These are phyloP conservation scores for Clonostachys rosea DNA, from an alignment of 2,329 filamentous ascomycete genomes.

Conservation along the genomic window DNA sequence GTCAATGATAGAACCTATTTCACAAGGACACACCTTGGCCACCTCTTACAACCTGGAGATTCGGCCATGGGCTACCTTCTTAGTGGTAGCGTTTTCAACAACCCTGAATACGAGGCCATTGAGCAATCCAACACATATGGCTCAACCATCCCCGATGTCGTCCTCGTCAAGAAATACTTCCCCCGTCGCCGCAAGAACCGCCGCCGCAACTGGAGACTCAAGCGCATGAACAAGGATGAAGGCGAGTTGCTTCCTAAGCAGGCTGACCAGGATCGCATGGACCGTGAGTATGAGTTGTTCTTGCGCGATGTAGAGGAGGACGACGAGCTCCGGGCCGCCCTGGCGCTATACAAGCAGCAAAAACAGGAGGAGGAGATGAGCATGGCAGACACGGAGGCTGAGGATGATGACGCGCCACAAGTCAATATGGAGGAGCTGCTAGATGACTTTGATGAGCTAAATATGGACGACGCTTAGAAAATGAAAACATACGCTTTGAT, in stretches of 20 bases:
- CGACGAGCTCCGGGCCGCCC: slow-evolving; percentile 74
- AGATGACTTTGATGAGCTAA: slow-evolving; percentile 90
- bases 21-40: slow-evolving; percentile 83
- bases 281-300: slow-evolving; percentile 96
- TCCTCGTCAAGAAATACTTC: slow-evolving; percentile 97
- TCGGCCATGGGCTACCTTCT: slow-evolving; percentile 93
- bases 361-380: slow-evolving; percentile 61
- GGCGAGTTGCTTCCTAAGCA: slow-evolving; percentile 83
- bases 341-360: slow-evolving; percentile 78
- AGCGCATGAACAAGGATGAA: slow-evolving; percentile 88
- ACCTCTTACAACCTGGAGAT: slow-evolving; percentile 81
- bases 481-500: slow-evolving; percentile 2
- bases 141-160: slow-evolving; percentile 80
- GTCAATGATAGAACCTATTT: slow-evolving; percentile 85
- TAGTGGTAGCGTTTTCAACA: slow-evolving; percentile 89
- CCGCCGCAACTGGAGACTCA: slow-evolving; percentile 87
- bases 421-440: slow-evolving; percentile 79
- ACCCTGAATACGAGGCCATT: slow-evolving; percentile 75
- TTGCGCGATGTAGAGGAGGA: slow-evolving; percentile 96
- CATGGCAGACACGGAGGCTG: slow-evolving; percentile 57
- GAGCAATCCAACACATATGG: slow-evolving; percentile 73
- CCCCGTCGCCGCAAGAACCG: slow-evolving; percentile 75
- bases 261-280: slow-evolving; percentile 81
- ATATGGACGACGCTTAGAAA: slow-evolving; percentile 52
- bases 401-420: slow-evolving; percentile 62